Evolutionary conservation across 2,329 filamentous ascomycete genomes (phyloP), one percentile per base, ranked within the genome.

Genomic region (Hymenoscyphus albidus): DNA sequence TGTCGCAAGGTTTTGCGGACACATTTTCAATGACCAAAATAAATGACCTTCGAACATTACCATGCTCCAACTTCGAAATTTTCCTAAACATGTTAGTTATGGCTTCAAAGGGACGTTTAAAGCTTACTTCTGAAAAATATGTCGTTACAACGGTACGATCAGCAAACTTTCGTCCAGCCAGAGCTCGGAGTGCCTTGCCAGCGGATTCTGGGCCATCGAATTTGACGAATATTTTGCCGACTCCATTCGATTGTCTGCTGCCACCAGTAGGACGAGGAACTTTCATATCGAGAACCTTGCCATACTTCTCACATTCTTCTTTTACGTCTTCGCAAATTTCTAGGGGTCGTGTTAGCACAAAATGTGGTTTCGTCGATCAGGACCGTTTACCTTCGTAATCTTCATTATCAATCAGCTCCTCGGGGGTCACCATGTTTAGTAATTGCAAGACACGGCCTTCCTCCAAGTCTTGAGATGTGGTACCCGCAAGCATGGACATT

Each of bases 211-310:
- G 80, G 2, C 82, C 85, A 69, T 95, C 91, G 74, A 92, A 99
- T 77, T 97, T 98, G 80, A 99, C 89, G 76, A 89, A 99, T 71
- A 99, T 98, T 83, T 98, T 99, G 76, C 95, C 95, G 27, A 99
- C 93, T 58, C 95, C 95, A 38, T 92, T 86, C 27, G 89, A 91
- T 75, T 95, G 90, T 72, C 93, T 87, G 76, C 88, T 91, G 59
- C 91, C 92, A 71, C 91, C 91, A 27, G 86, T 87, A 1, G 95
- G 94, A 65, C 95, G 86, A 4, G 95, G 95, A 65, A 99, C 89
- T 81, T 99, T 99, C 78, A 98, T 81, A n/a, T 93, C 91, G 54
- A 93, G 69, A 35, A 99, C 85, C 60, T 83, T 84, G 67, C 96
- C 95, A 75, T 90, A 99, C 77, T 99, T 99, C 74, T 84, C 80